phyloP scores from a whole-genome alignment of 2,329 filamentous ascomycete genomes.

The Xylariales sp. region DNA sequence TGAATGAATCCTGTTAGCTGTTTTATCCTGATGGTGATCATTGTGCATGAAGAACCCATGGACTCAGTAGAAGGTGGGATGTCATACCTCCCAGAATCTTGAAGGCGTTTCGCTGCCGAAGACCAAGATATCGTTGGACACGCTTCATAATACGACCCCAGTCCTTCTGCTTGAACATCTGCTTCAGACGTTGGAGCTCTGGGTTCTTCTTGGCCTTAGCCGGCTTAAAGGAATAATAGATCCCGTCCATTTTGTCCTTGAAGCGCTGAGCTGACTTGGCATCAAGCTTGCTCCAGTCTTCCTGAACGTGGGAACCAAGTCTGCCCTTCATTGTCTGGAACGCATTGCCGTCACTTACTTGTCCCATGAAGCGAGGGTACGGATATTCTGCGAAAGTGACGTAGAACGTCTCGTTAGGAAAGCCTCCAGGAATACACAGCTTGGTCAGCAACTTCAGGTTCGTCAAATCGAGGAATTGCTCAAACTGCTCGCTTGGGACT shows the following conservation, averaged over 20 bases:
- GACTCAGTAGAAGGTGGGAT: too few species aligned
- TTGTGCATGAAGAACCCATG: too few species aligned
- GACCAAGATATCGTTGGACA: constrained; percentile 65
- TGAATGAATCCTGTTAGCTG: too few species aligned
- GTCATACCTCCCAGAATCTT: too few species aligned
- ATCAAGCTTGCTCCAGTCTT: constrained; percentile 30
- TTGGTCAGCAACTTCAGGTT: constrained; percentile 51
- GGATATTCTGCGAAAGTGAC: constrained; percentile 57
- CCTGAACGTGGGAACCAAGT: constrained; percentile 26
- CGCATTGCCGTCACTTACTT: constrained; percentile 38
- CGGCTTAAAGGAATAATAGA: constrained; percentile 45
- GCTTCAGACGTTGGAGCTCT: constrained; percentile 42
- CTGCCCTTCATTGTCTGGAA: constrained; percentile 30
- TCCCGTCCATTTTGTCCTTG: constrained; percentile 46
- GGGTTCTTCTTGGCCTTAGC: constrained; percentile 34
- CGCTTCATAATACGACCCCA: constrained; percentile 56
- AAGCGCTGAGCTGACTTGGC: constrained; percentile 41
- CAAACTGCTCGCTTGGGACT: constrained; percentile 62
- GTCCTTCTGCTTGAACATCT: constrained; percentile 42
- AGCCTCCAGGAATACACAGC: constrained; percentile 54
- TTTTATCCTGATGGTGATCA: too few species aligned
- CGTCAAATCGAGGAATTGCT: constrained; percentile 58
- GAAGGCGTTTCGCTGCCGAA: constrained; percentile 42
- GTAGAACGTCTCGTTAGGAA: constrained; percentile 50
- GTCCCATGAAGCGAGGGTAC: constrained; percentile 61